A percentile compares a stretch with the other conserved stretches of the same genome.
phyloP scores from a whole-genome alignment of 495 filamentous ascomycete genomes.

The Immersiella caudata region DNA sequence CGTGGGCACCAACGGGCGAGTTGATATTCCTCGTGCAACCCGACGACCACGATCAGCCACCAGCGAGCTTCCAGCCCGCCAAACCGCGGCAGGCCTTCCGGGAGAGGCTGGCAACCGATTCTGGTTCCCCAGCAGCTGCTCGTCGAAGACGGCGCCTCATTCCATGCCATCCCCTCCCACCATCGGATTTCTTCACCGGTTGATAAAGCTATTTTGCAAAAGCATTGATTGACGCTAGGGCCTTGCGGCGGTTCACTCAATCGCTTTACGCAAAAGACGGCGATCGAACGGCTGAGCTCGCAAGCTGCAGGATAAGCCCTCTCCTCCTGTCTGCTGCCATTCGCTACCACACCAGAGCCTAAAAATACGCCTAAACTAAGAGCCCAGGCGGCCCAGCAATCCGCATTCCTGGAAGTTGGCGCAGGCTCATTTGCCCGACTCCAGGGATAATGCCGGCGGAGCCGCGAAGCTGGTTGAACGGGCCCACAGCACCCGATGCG shows the following conservation, averaged over 20 bases:
- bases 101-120: background rate
- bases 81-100: background rate
- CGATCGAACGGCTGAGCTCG: conserved; percentile 12
- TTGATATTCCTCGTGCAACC: background rate
- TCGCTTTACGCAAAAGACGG: conserved; percentile 2
- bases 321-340: conserved; percentile 4
- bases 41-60: background rate
- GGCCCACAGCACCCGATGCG: conserved; percentile 4
- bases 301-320: conserved; percentile 9
- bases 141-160: background rate
- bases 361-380: conserved; percentile 19
- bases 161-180: background rate
- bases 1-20: background rate
- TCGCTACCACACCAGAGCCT: conserved; percentile 14
- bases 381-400: conserved; percentile 5
- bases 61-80: background rate
- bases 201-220: background rate
- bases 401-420: background rate
- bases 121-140: background rate
- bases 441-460: conserved; percentile 7
- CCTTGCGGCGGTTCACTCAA: background rate
- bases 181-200: background rate
- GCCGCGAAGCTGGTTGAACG: background rate
- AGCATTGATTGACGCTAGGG: background rate
- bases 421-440: background rate